These are phyloP conservation scores for Suillus decipiens DNA, from an alignment of 768 basidiomycete species.

Conservation along the genomic window DNA sequence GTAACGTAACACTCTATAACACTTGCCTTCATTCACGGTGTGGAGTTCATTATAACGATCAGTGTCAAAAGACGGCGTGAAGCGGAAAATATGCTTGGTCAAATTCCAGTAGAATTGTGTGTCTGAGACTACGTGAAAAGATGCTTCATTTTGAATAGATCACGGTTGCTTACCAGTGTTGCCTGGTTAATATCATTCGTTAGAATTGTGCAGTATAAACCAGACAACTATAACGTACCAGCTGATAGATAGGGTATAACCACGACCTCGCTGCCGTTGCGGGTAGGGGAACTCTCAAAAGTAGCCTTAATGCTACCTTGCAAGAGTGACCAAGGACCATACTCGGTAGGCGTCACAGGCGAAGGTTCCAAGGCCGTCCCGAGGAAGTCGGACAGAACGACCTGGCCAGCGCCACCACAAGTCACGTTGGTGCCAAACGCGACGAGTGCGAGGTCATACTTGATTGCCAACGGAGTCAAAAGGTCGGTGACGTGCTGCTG, in stretches of 20 bases:
- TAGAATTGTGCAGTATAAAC: not conserved
- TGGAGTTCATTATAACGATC: slow-evolving; percentile 20
- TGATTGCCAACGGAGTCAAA: slow-evolving; percentile 43
- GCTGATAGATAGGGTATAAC: slow-evolving; percentile 17
- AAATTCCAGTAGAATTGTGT: slow-evolving; percentile 23
- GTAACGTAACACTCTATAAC: not conserved
- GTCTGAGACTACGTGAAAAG: slow-evolving; percentile 12
- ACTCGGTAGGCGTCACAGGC: slow-evolving; percentile 47
- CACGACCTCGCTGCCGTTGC: slow-evolving; percentile 17
- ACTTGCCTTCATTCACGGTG: slow-evolving; percentile 23
- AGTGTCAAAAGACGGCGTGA: slow-evolving; percentile 31
- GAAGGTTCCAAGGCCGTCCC: slow-evolving; percentile 60
- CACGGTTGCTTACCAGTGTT: slow-evolving; percentile 19
- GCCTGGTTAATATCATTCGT: slow-evolving; percentile 7
- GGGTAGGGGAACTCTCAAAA: slow-evolving; percentile 27
- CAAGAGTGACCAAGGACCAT: slow-evolving; percentile 23
- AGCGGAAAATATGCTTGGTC: slow-evolving; percentile 58
- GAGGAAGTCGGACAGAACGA: slow-evolving; percentile 52
- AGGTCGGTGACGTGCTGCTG: slow-evolving; percentile 23
- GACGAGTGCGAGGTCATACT: slow-evolving; percentile 56
- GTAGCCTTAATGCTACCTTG: slow-evolving; percentile 33
- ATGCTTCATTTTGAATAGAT: not conserved
- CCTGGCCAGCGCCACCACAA: slow-evolving; percentile 41
- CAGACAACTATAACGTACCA: slow-evolving; percentile 10
- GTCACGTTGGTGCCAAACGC: slow-evolving; percentile 53